Percentiles rank a stretch among this genome's conserved stretches.
Evolutionary conservation across 2,329 filamentous ascomycete genomes (phyloP).

Genomic region (Phialocephala sp.): DNA sequence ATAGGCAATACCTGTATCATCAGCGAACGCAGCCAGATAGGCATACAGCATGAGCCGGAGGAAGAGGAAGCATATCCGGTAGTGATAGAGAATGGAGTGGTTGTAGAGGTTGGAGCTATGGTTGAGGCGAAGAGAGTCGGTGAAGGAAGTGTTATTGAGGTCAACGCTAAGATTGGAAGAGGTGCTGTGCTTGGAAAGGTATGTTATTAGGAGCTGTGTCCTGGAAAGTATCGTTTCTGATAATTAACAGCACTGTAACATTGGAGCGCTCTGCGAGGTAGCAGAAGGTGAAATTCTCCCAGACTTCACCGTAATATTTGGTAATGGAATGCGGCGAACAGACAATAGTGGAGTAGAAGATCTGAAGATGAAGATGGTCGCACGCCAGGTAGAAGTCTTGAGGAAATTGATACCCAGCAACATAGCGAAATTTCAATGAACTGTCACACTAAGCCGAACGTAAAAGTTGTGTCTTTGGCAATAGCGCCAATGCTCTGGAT

Average conservation of each 20-base stretch:
- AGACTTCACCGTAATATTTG: slow-evolving; percentile 74
- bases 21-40: slow-evolving; percentile 69
- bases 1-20: slow-evolving; percentile 84
- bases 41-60: slow-evolving; percentile 47
- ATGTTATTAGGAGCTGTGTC: slow-evolving; percentile 29
- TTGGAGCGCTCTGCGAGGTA: slow-evolving; percentile 68
- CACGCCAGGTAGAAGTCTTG: slow-evolving; percentile 71
- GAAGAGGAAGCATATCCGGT: slow-evolving; percentile 46
- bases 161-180: slow-evolving; percentile 64
- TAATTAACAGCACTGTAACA: slow-evolving; percentile 66
- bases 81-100: slow-evolving; percentile 63
- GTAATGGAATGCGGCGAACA: slow-evolving; percentile 61
- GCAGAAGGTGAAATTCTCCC: slow-evolving; percentile 62
- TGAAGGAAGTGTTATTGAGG: slow-evolving; percentile 65
- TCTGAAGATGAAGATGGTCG: slow-evolving; percentile 66
- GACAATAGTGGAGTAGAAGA: slow-evolving; percentile 68
- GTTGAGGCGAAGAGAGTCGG: slow-evolving; percentile 58
- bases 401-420: slow-evolving; percentile 71
- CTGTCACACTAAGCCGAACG: background rate
- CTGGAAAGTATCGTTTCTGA: slow-evolving; percentile 12
- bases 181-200: slow-evolving; percentile 69
- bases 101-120: slow-evolving; percentile 62
- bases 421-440: slow-evolving; percentile 42
- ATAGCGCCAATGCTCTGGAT: slow-evolving; percentile 6
- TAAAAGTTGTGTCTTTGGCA: background rate